Base-by-base conservation (phyloP, 306 rosid genomes). In the Prosopis cineraria region DNA sequence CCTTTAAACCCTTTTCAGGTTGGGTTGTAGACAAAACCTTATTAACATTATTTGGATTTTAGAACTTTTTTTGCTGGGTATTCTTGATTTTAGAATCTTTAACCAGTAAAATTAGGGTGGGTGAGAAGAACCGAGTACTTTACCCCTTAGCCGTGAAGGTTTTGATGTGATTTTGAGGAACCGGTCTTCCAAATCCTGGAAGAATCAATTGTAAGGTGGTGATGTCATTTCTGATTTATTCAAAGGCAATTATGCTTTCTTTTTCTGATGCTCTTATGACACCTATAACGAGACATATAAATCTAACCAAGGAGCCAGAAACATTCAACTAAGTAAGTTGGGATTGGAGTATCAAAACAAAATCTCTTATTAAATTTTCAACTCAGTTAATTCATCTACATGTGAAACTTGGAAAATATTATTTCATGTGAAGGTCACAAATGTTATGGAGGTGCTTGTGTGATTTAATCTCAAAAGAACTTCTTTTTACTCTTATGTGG, bases 11-110 rank as follows among this genome's bases (percentile, higher is more conserved):
- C 58, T 25, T 16, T 43, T 69, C 8, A 58, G 56, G 40, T 69
- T 69, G 34, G 37, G 24, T 43, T 68, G 72, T 40, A 22, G 50
- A 68, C 48, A 68, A 68, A 14, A 68, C 36, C 52, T 25, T 43
- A 9, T 27, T 70, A 7, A 11, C 41, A 2, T 37, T n/a, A 71
- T n/a, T 33, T n/a, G n/a, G n/a, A n/a, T n/a, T n/a, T n/a, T n/a
- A n/a, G n/a, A n/a, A n/a, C n/a, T n/a, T n/a, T n/a, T n/a, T n/a
- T n/a, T n/a, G n/a, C n/a, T n/a, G n/a, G n/a, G n/a, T n/a, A n/a
- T n/a, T n/a, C n/a, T 31, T 12, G 13, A 17, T 11, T 52, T 52
- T 52, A 52, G 19, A 19, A 12, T 12, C 4, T 43, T 43, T 41
- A 52, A 8, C 58, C 20, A 52, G n/a, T 52, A 20, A 20, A 52